These are phyloP conservation scores for Leishmania amazonensis DNA, from an alignment of 208 protist species.

Conservation along the genomic window DNA sequence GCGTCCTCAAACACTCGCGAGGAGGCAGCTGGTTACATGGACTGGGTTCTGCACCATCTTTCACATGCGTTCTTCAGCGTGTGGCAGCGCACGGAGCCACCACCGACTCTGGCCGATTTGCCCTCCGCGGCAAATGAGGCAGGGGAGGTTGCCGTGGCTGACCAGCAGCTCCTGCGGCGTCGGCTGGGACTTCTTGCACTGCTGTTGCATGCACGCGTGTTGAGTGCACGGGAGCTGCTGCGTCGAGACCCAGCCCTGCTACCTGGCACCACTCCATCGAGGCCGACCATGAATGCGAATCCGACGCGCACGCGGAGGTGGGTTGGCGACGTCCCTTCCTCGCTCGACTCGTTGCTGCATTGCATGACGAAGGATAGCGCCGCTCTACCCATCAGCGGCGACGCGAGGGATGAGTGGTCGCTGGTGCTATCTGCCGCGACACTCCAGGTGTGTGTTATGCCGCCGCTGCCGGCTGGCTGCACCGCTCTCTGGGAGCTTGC, in stretches of 20 bases:
- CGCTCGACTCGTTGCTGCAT: constrained; percentile 14
- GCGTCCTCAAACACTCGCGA: neutral
- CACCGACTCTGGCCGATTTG: neutral
- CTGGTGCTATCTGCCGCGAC: constrained; percentile 9
- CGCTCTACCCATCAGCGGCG: neutral
- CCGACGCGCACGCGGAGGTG: neutral
- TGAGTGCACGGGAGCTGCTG: constrained; percentile 5
- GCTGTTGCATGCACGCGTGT: constrained; percentile 19
- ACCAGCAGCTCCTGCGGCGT: constrained; percentile 16
- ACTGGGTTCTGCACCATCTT: constrained; percentile 28
- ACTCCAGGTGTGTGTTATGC: constrained; percentile 7
- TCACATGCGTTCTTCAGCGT: constrained; percentile 49
- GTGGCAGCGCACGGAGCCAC: constrained; percentile 28
- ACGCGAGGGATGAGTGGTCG: constrained; percentile 17
- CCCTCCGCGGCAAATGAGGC: neutral
- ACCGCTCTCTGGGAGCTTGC: constrained; percentile 42
- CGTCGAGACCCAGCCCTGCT: neutral
- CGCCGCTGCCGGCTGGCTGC: constrained; percentile 21
- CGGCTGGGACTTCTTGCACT: constrained; percentile 28
- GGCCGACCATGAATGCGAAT: neutral
- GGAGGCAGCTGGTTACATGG: constrained; percentile 6
- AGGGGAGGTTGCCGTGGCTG: constrained; percentile 16
- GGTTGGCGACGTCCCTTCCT: constrained; percentile 12
- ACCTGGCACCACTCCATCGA: neutral
- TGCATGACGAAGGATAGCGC: constrained; percentile 5